Evolutionary conservation across 441 rosid species (phyloP).

Genomic region (Eruca vesicaria): DNA sequence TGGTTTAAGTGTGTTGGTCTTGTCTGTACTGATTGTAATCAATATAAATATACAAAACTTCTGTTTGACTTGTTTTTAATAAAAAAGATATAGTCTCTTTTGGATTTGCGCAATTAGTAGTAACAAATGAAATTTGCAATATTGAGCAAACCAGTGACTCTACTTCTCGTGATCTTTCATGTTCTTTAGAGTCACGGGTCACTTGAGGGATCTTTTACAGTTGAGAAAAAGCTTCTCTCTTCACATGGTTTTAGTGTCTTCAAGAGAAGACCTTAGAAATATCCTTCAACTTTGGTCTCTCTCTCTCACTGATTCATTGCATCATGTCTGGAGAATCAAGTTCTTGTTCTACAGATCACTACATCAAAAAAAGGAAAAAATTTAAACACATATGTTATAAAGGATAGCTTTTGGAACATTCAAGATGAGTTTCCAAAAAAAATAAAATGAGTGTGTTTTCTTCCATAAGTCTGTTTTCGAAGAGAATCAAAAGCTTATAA

Average conservation of each 20-base stretch:
- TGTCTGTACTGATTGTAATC: constrained; percentile 29
- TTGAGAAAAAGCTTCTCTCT: constrained; percentile 33
- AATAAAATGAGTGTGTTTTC: no score
- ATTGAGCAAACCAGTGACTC: constrained; percentile 5
- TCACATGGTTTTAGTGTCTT: constrained; percentile 35
- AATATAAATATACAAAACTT: background rate
- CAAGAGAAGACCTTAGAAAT: constrained; percentile 13
- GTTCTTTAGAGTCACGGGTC: constrained; percentile 35
- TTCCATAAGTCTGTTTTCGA: no score
- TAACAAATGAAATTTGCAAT: constrained; percentile 25
- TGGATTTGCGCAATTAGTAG: constrained; percentile 19
- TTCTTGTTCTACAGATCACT: constrained; percentile 51
- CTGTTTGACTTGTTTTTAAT: constrained; percentile 20
- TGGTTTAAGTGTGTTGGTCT: constrained; percentile 19
- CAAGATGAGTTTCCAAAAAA: no score
- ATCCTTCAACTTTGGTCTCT: constrained; percentile 23
- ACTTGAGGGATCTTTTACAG: constrained; percentile 39
- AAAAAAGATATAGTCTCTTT: background rate
- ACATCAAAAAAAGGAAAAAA: no score
- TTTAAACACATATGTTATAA: no score
- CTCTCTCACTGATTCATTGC: constrained; percentile 22
- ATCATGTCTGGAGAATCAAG: constrained; percentile 53
- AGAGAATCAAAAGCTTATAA: no score
- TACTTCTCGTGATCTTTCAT: constrained; percentile 31
- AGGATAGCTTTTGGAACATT: no score